These are phyloP conservation scores for Syzygium oleosum DNA, from an alignment of 345 rosid species.

Conservation along the genomic window DNA sequence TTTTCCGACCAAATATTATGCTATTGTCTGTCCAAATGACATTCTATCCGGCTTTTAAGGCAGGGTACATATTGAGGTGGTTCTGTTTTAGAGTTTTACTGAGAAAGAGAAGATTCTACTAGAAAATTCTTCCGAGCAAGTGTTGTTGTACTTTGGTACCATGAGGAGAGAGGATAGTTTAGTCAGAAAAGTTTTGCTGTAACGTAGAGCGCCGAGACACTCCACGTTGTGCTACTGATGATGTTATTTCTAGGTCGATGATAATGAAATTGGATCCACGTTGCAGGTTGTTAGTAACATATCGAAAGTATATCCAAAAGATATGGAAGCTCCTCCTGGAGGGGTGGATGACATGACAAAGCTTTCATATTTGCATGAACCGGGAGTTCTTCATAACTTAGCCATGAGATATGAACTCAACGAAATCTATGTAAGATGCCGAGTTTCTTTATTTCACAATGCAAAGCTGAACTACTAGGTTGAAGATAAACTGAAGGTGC, in stretches of 20 bases:
- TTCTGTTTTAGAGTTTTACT: not conserved
- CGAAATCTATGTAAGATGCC: constrained; percentile 78
- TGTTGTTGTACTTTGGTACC: not conserved
- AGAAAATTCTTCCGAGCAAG: not conserved
- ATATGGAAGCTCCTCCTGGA: constrained; percentile 94
- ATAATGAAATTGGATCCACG: not conserved
- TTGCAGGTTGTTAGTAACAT: constrained; percentile 78
- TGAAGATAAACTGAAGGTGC: not conserved
- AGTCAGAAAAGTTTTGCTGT: not conserved
- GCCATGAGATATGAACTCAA: constrained; percentile 95
- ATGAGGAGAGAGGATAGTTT: not conserved
- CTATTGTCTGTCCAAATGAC: not conserved
- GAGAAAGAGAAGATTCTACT: not conserved
- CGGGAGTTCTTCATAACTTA: constrained; percentile 92
- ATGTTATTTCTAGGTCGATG: not conserved
- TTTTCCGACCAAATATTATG: not conserved
- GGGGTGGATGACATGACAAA: constrained; percentile 99
- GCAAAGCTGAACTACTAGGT: not conserved
- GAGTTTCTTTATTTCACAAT: not conserved
- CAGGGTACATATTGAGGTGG: not conserved
- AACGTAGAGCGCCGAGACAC: not conserved
- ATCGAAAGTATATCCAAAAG: constrained; percentile 82
- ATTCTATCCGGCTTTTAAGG: not conserved
- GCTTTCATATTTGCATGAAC: constrained; percentile 97
- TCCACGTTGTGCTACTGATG: not conserved